Conservation (phyloP, 305 asterid genomes). For the Solanum chacoense region DNA sequence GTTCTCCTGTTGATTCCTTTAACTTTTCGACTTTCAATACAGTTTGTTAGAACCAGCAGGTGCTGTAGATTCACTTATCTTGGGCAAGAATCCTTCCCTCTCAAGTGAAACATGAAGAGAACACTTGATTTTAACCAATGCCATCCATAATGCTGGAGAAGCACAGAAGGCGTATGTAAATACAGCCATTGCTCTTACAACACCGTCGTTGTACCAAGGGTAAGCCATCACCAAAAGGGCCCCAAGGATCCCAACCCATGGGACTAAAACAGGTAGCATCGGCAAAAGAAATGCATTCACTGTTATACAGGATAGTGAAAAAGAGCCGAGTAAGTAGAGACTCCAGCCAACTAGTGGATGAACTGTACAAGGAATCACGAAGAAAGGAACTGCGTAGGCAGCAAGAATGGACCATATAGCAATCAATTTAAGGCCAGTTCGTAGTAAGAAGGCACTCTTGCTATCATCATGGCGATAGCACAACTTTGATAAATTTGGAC, state of each 20-base stretch:
- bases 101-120: conserved; percentile 57
- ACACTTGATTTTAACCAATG: conserved; percentile 42
- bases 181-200: conserved; percentile 64
- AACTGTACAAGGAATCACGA: conserved; percentile 60
- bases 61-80: conserved; percentile 44
- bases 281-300: conserved; percentile 60
- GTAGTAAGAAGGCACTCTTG: conserved; percentile 54
- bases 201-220: conserved; percentile 77
- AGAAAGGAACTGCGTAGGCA: conserved; percentile 58
- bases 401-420: conserved; percentile 70
- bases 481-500: conserved; percentile 56
- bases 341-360: conserved; percentile 89
- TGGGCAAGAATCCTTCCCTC: conserved; percentile 76
- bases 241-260: conserved; percentile 60
- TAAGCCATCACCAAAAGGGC: conserved; percentile 71
- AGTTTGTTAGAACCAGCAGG: conserved; percentile 60
- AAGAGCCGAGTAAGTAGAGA: conserved; percentile 60
- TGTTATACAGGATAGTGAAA: conserved; percentile 48
- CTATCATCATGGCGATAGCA: conserved; percentile 61
- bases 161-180: conserved; percentile 70
- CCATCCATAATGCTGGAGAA: conserved; percentile 50
- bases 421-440: conserved; percentile 56
- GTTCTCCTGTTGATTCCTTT: not conserved
- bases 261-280: conserved; percentile 48
- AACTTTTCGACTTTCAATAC: conserved; percentile 19